A percentile compares a stretch with the other conserved stretches of the same genome.
Conservation (phyloP, 345 rosid genomes). For the Heritiera littoralis region DNA sequence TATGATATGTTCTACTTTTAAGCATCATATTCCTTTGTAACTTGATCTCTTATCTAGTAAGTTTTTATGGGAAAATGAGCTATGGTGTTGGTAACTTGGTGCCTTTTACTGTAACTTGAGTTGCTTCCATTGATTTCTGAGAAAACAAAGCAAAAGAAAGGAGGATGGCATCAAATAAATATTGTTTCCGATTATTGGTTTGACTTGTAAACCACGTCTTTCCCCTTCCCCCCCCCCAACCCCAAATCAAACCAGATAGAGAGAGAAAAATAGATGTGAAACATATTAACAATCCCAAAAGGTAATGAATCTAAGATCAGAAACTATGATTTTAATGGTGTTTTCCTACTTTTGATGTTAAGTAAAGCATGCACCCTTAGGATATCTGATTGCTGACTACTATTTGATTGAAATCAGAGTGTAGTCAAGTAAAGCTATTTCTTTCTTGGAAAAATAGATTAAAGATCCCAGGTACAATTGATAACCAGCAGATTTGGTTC, state of each 20-base stretch:
- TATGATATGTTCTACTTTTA: background rate
- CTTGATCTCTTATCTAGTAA: background rate
- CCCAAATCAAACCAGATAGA: background rate
- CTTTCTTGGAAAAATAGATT: background rate
- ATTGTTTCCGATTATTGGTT: background rate
- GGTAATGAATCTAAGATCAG: background rate
- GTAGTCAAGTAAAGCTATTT: background rate
- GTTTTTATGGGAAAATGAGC: background rate
- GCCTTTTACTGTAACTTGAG: background rate
- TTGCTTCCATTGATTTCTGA: constrained; percentile 12
- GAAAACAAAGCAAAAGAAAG: constrained; percentile 3
- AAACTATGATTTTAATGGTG: background rate
- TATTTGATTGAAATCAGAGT: background rate
- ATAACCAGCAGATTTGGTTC: constrained; percentile 3
- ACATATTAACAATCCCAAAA: background rate
- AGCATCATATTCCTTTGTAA: background rate
- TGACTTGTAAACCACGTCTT: background rate
- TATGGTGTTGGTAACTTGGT: background rate
- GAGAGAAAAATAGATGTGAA: background rate
- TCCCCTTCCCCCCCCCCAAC: background rate
- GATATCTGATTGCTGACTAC: background rate
- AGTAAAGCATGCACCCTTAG: background rate
- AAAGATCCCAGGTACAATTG: background rate
- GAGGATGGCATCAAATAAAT: background rate
- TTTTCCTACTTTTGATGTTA: background rate